Percentiles rank a stretch among this genome's conserved stretches.
phyloP scores from a whole-genome alignment of 371 early-diverging fungal species.

The Apophysomyces variabilis region DNA sequence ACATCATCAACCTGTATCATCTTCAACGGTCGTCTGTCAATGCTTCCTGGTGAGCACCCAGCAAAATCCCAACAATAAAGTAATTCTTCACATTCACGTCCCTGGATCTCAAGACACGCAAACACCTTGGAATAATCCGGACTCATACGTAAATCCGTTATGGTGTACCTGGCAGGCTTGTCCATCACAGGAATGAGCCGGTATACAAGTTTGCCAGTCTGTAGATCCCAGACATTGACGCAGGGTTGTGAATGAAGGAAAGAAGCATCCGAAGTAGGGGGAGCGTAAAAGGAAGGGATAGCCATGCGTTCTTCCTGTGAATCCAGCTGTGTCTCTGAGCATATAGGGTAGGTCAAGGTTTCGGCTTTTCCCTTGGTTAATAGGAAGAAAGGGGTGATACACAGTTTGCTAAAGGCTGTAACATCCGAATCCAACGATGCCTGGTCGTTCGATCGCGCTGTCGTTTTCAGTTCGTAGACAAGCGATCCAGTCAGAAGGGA shows the following conservation, averaged over 20 bases:
- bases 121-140: slow-evolving; percentile 36
- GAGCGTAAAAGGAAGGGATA: too few relatives aligned
- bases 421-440: slow-evolving; percentile 23
- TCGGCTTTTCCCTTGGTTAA: slow-evolving; percentile 49
- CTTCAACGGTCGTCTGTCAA: slow-evolving; percentile 5
- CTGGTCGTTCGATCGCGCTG: not conserved
- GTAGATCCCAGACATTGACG: slow-evolving; percentile 62
- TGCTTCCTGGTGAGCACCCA: not conserved
- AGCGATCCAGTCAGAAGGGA: slow-evolving; percentile 60
- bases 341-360: slow-evolving; percentile 9
- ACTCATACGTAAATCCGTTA: slow-evolving; percentile 42
- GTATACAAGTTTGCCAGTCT: slow-evolving; percentile 52
- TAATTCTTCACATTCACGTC: slow-evolving; percentile 27
- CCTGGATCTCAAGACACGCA: slow-evolving; percentile 40
- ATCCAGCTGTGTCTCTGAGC: slow-evolving; percentile 19
- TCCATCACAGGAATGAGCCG: slow-evolving; percentile 40
- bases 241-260: slow-evolving; percentile 34
- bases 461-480: slow-evolving; percentile 36
- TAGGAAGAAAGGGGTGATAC: slow-evolving; percentile 60
- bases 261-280: too few relatives aligned
- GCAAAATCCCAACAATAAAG: slow-evolving; percentile 49
- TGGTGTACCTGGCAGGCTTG: slow-evolving; percentile 27
- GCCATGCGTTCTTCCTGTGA: slow-evolving; percentile 9
- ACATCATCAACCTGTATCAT: slow-evolving; percentile 23
- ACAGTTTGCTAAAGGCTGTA: slow-evolving; percentile 45